Evolutionary conservation across 306 rosid genomes (phyloP).

Genomic region (Rosa rugosa): DNA sequence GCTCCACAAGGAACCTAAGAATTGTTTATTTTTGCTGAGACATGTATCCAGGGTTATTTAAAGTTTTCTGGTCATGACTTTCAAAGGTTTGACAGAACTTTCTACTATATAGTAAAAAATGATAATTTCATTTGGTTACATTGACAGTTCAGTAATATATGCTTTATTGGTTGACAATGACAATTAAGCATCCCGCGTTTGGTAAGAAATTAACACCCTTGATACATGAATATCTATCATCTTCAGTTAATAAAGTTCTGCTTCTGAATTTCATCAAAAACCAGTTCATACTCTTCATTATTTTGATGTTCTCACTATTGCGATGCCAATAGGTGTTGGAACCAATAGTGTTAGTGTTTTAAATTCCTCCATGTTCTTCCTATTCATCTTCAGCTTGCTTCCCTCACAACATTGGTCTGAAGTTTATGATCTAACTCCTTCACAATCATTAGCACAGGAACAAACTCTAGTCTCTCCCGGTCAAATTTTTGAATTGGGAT

Average conservation of each 20-base stretch:
- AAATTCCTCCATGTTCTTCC: background rate
- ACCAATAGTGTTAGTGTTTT: background rate
- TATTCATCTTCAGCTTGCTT: constrained; percentile 4
- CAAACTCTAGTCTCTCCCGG: constrained; percentile 22
- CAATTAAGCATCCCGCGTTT: background rate
- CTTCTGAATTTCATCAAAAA: background rate
- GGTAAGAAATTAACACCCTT: background rate
- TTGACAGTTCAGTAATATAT: background rate
- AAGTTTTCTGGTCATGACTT: background rate
- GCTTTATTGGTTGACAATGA: background rate
- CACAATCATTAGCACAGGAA: constrained; percentile 10
- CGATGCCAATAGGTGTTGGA: background rate
- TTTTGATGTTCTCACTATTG: background rate
- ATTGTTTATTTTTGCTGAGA: background rate
- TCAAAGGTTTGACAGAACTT: background rate
- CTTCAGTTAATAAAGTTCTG: background rate
- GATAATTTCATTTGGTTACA: background rate
- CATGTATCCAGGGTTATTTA: background rate
- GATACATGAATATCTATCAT: too few species aligned
- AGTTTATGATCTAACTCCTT: constrained; percentile 17
- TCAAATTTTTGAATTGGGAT: constrained; percentile 33
- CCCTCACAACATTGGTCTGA: background rate
- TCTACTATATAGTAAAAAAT: background rate
- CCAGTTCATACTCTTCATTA: background rate
- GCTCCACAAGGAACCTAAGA: background rate